phyloP scores from a whole-genome alignment of 495 filamentous ascomycete genomes.

The Staphylotrichum longicolle region DNA sequence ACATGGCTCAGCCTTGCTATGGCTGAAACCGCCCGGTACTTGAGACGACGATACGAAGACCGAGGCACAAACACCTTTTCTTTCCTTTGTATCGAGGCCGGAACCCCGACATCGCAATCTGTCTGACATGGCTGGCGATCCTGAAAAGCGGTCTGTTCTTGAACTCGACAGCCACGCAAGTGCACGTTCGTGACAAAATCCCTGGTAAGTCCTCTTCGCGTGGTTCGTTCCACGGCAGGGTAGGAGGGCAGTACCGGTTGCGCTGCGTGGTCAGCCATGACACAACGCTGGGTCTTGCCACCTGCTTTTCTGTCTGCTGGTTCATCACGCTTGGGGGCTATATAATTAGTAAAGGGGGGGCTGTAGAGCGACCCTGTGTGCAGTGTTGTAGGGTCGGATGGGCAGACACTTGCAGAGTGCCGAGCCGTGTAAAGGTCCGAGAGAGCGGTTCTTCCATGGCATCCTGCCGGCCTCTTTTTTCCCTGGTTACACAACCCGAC shows the following conservation, averaged over 20 bases:
- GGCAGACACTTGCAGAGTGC: constrained; percentile 13
- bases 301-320: neutral
- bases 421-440: constrained; percentile 11
- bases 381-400: constrained; percentile 6
- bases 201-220: neutral
- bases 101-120: neutral
- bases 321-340: neutral
- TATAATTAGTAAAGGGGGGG: constrained; percentile 12
- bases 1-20: neutral
- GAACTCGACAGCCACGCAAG: neutral
- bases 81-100: too few species aligned
- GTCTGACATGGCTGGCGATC: neutral
- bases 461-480: neutral
- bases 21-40: too few species aligned
- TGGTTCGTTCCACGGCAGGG: constrained; percentile 13
- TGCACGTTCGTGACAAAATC: constrained; percentile 5
- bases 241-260: neutral
- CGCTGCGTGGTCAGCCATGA: constrained; percentile 11
- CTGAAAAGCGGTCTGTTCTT: constrained; percentile 10
- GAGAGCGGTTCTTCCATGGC: neutral
- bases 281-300: neutral
- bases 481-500: constrained; percentile 3
- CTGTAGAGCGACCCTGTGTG: neutral
- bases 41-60: too few species aligned
- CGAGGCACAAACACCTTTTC: too few species aligned